Evolutionary conservation across 2,329 filamentous ascomycete species (phyloP), one percentile per base, ranked within the genome.

Genomic region (Sporothrix globosa): DNA sequence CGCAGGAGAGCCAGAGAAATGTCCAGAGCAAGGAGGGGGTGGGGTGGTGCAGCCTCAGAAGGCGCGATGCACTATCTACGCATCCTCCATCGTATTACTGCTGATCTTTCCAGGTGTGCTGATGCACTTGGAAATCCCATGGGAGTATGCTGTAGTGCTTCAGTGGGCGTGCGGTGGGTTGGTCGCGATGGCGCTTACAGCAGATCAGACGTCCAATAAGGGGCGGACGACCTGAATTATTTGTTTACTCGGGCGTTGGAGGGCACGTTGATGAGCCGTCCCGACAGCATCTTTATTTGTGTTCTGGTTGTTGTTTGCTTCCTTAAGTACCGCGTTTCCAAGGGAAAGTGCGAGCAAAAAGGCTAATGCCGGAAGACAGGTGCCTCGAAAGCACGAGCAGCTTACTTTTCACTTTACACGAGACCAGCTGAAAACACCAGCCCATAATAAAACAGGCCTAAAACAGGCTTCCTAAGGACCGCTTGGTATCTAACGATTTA

Each of bases 131-230:
- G n/a, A 39, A 63, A 46, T 46, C 39, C 13, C 44, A 13, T 27
- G n/a, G 56, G 39, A 44, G 21, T n/a, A n/a, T n/a, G n/a, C 14
- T 24, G 60, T n/a, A n/a, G n/a, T 65, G 60, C 63, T 53, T 53
- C 24, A 67, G 63, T 24, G 63, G 63, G 30, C n/a, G 19, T 27
- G 21, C 27, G 19, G 48, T 67, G 63, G 63, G 30, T n/a, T 30
- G 61, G 41, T 27, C 44, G 61, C 14, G 44, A 56, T 65, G 67
- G 67, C 70, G 67, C 70, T 69, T 69, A 71, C 60, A 67, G 70
- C 70, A 71, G 70, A 71, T 69, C 67, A 71, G 60, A 58, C 56
- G 61, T 24, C 52, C 58, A 67, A 69, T 68, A 46, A 56, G 46
- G 56, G 19, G 6, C 19, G 13, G 34, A 19, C 14, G 30, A n/a